Base-by-base conservation (phyloP, 352 stramenopile genomes). In the Pythium aquatile region DNA sequence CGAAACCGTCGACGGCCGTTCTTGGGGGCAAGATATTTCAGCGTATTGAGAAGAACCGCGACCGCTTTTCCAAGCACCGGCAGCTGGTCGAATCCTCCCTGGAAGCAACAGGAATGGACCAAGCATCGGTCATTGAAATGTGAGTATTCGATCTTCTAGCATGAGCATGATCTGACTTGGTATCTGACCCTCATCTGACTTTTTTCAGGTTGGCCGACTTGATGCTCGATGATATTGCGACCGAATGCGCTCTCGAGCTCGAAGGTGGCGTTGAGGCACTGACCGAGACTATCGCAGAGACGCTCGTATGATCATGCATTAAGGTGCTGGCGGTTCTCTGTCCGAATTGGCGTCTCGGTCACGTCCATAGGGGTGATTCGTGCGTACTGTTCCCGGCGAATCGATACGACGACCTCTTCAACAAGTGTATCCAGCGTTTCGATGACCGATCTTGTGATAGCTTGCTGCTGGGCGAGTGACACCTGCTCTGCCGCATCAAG, bases 41-140 rank as follows among this genome's bases (percentile, higher is more conserved):
- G 14, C 30, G 14, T 11, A 83, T 90, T 16, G 79, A 90, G 53
- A 87, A 83, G 28, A 75, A 63, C 33, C 63, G 72, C 28, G 65
- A 64, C 17, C 77, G 83, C 46, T 90, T 88, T 52, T 42, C 76
- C 30, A 77, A 79, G 26, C 76, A 90, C 53, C 76, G 79, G 17
- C 68, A 65, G 39, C 66, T 90, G 29, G 81, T 79, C 1, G 81
- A 90, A 48, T 69, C 81, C 26, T 87, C 81, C 3, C 55, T 90
- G 3, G 63, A 77, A 29, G 72, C 79, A 7, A 83, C 79, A 2
- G 79, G 79, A 17, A 85, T 88, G 77, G 42, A 81, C 35, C 81
- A 90, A 63, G 74, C 55, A 37, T 72, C 69, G 5, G 73, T 90
- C 24, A 81, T 90, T 53, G 81, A 90, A 66, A 80, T 88, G 81